Evolutionary conservation across 306 rosid species (phyloP).

Genomic region (Vigna hirtella): DNA sequence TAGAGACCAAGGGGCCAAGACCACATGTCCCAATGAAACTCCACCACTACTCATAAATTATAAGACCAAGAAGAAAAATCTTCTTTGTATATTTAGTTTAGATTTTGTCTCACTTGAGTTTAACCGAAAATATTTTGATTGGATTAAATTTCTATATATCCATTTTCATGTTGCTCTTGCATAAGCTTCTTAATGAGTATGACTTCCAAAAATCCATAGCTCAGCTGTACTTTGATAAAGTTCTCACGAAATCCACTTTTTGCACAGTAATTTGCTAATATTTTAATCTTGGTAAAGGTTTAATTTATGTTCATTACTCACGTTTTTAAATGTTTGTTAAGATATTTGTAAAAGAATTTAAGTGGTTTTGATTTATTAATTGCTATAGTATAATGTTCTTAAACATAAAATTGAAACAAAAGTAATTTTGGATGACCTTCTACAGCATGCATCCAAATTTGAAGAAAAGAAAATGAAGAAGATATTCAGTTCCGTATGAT

Average conservation of each 20-base stretch:
- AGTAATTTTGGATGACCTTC: neutral
- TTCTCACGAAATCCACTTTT: neutral
- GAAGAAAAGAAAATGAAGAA: conserved; percentile 10
- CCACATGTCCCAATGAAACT: too few species aligned
- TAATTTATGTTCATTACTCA: neutral
- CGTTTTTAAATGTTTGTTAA: neutral
- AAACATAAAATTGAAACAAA: neutral
- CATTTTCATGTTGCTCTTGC: neutral
- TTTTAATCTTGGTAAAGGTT: neutral
- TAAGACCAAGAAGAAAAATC: too few species aligned
- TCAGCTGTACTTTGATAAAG: neutral
- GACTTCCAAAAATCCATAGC: neutral
- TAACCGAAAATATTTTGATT: neutral
- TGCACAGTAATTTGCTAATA: neutral
- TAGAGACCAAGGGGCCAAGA: too few species aligned
- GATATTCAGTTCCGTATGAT: neutral
- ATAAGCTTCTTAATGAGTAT: neutral
- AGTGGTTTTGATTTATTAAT: neutral
- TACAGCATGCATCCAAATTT: conserved; percentile 17
- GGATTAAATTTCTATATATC: neutral
- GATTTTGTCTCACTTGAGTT: neutral
- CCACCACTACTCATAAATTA: too few species aligned
- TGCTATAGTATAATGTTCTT: neutral
- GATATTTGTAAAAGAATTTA: neutral
- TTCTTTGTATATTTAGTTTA: neutral